Evolutionary conservation across 2,329 filamentous ascomycete genomes (phyloP), one percentile per base, ranked within the genome.

Genomic region (Penicillium sp.): DNA sequence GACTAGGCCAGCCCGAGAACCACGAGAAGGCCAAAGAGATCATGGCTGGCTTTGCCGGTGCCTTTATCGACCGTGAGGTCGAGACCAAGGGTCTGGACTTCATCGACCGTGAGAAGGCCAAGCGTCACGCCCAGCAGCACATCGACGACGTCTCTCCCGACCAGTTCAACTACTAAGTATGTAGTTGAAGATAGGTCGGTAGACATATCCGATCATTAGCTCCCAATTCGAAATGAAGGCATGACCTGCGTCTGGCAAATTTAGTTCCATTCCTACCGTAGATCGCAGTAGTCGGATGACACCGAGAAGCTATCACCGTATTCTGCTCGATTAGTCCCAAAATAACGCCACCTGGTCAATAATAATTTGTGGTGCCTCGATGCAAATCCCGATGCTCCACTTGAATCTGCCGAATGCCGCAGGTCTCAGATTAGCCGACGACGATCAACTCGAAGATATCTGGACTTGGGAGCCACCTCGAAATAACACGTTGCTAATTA

Each of bases 1-100:
- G 4, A 44, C 6, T 13, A 87, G 84, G 86, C 73, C 82, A 89
- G 77, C 72, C 81, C 10, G 82, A 88, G 57, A 81, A 77, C 60
- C 89, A 92, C 75, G 76, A 72, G 30, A 84, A 88, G 64, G 89
- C 89, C 67, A 92, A 92, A 59, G 88, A 92, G 76, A 67, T 89
- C 41, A 74, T 92, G 28, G 87, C 83, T 18, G 88, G 86, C 53
- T 77, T 91, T 46, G 88, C 86, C 14, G 88, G 83, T 45, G 87
- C 81, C 56, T 87, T 90, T 74, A 81, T 89, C 64, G 88, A 92
- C 77, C 86, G 85, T 70, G 79, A 91, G 33, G 78, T 83, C 30
- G 88, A 87, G 77, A 83, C 81, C 62, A 85, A 84, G 76, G 83
- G 83, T 16, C 69, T 84, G 53, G 80, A 86, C 70, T 78, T 74